These are phyloP conservation scores for Pythium phragmitis DNA, from an alignment of 352 stramenopile genomes.

Conservation along the genomic window DNA sequence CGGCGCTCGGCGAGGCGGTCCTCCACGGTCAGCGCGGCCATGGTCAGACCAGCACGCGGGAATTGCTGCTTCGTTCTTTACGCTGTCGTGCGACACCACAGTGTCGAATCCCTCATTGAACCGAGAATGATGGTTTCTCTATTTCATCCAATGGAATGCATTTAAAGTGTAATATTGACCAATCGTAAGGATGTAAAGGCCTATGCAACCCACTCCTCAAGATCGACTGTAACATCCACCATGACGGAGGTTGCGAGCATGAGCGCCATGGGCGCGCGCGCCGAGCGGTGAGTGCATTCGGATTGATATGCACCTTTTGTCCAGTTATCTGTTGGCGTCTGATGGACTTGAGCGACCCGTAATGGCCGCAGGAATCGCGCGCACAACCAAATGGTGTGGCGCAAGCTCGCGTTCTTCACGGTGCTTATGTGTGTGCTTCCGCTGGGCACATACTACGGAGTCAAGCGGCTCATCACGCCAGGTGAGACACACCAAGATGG, in stretches of 20 bases:
- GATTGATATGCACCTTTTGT: not conserved
- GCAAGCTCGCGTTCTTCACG: conserved; percentile 74
- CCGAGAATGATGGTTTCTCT: conserved; percentile 17
- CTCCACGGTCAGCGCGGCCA: conserved; percentile 27
- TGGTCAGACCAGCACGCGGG: conserved; percentile 6
- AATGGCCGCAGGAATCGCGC: conserved; percentile 47
- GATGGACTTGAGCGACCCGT: not conserved
- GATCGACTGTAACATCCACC: not conserved
- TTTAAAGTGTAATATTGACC: conserved; percentile 2
- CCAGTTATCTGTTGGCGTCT: not conserved
- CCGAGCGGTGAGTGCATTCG: conserved; percentile 16
- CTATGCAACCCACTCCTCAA: not conserved
- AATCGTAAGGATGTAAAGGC: not conserved
- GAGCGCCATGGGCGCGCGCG: conserved; percentile 24
- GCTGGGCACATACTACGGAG: conserved; percentile 60
- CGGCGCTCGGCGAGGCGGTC: conserved; percentile 64
- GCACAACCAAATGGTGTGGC: conserved; percentile 71
- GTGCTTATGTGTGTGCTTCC: conserved; percentile 65
- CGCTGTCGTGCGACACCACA: not conserved
- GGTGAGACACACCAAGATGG: conserved; percentile 25
- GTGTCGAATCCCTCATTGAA: not conserved
- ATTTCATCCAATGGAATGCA: conserved; percentile 17
- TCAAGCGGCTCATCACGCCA: conserved; percentile 44
- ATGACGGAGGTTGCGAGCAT: conserved; percentile 29
- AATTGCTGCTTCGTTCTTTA: not conserved